Evolutionary conservation across 2,329 filamentous ascomycete genomes (phyloP).

Genomic region (Chaetomium sp.): DNA sequence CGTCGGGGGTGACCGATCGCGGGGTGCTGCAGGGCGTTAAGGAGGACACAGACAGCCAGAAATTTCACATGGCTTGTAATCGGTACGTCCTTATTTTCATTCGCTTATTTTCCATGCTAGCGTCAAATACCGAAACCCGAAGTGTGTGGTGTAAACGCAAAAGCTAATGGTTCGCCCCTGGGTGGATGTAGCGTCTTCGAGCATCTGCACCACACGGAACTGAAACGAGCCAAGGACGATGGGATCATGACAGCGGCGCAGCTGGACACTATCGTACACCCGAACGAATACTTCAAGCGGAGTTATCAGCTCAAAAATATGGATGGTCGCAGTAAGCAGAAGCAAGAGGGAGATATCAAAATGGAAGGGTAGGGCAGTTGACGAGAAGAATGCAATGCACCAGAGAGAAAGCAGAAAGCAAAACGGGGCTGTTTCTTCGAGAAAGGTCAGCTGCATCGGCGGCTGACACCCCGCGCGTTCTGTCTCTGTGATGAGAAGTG

Average conservation of each 20-base stretch:
- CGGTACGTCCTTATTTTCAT: constrained; percentile 38
- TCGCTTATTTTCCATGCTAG: background rate
- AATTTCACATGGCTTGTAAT: constrained; percentile 95
- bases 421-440: background rate
- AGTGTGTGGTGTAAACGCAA: background rate
- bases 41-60: constrained; percentile 81
- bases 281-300: constrained; percentile 96
- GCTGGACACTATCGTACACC: constrained; percentile 91
- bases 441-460: constrained; percentile 5
- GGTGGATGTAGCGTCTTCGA: constrained; percentile 66
- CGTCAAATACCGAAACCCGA: background rate
- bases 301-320: constrained; percentile 85
- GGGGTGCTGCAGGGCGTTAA: constrained; percentile 72
- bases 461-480: background rate
- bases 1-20: constrained; percentile 71
- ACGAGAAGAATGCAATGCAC: background rate
- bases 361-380: constrained; percentile 20
- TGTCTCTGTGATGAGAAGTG: no score
- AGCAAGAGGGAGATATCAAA: constrained; percentile 21
- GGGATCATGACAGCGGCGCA: constrained; percentile 65
- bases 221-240: constrained; percentile 70
- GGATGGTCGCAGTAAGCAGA: constrained; percentile 28
- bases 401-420: background rate
- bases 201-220: constrained; percentile 69
- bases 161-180: background rate